Evolutionary conservation across 768 basidiomycete species (phyloP).

Genomic region (Termitomyces sp.): DNA sequence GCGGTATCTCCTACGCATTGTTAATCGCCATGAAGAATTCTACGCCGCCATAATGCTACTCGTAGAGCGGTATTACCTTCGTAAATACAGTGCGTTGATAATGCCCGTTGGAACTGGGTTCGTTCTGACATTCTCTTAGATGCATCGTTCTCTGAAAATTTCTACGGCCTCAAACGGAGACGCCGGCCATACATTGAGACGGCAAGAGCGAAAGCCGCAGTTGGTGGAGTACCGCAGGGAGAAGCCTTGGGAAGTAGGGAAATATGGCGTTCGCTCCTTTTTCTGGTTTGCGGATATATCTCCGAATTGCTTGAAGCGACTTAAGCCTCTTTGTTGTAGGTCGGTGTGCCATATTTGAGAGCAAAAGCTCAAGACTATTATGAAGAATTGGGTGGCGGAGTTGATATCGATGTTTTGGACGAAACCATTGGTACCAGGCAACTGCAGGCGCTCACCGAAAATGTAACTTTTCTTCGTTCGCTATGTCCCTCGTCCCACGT

Average conservation of each 20-base stretch:
- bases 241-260: constrained; percentile 65
- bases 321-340: constrained; percentile 33
- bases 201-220: constrained; percentile 60
- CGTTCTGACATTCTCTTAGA: constrained; percentile 35
- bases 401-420: constrained; percentile 59
- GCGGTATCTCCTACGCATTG: constrained; percentile 82
- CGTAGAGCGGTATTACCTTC: constrained; percentile 88
- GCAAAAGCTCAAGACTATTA: constrained; percentile 89
- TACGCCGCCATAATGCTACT: constrained; percentile 86
- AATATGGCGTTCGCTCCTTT: constrained; percentile 69
- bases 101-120: neutral
- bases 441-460: constrained; percentile 41
- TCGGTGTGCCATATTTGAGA: constrained; percentile 84
- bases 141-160: constrained; percentile 93
- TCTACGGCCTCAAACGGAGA: constrained; percentile 87
- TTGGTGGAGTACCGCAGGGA: constrained; percentile 56
- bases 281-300: constrained; percentile 52
- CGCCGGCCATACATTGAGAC: constrained; percentile 66
- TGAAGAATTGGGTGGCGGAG: constrained; percentile 82
- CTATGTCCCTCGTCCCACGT: constrained; percentile 7
- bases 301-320: neutral
- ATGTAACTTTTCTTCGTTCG: constrained; percentile 30
- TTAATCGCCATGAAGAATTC: constrained; percentile 95
- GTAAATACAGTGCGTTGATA: constrained; percentile 65
- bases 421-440: constrained; percentile 42